A percentile compares a stretch with the other conserved stretches of the same genome.
phyloP scores from a whole-genome alignment of 139 green algal genomes.

The Tetraselmis chui region DNA sequence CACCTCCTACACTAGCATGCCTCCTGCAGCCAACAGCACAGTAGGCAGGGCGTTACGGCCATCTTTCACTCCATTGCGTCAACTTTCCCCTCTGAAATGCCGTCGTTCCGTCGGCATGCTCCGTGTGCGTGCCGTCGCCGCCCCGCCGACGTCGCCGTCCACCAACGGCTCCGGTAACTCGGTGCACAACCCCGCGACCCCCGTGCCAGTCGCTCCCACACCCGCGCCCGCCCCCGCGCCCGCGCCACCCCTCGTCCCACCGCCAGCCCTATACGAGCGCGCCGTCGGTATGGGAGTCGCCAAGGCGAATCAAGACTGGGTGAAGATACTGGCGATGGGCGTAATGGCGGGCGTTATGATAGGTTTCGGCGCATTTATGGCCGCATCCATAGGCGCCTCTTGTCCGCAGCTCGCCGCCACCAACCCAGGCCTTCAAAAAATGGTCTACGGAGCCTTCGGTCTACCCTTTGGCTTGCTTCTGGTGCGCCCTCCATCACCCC shows the following conservation, averaged over 20 bases:
- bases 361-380: conserved; percentile 56
- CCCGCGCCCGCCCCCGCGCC: conserved; percentile 8
- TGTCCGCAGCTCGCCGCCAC: conserved; percentile 42
- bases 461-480: conserved; percentile 66
- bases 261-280: conserved; percentile 25
- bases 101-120: too few species aligned
- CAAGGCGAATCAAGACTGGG: conserved; percentile 20
- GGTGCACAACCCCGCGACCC: too few species aligned
- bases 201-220: too few species aligned
- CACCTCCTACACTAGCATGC: too few species aligned
- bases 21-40: too few species aligned
- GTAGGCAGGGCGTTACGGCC: too few species aligned
- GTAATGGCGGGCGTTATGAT: conserved; percentile 62
- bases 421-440: conserved; percentile 38
- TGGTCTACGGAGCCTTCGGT: conserved; percentile 37
- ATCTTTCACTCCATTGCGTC: too few species aligned
- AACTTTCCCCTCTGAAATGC: too few species aligned
- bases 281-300: conserved; percentile 20
- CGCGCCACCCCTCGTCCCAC: conserved; percentile 17
- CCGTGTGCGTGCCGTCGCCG: too few species aligned
- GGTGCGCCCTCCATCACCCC: too few species aligned
- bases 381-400: conserved; percentile 45
- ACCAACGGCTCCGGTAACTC: too few species aligned
- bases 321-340: conserved; percentile 46
- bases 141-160: too few species aligned